phyloP scores from a whole-genome alignment of 2,329 filamentous ascomycete genomes.

The Fusarium staphyleae region DNA sequence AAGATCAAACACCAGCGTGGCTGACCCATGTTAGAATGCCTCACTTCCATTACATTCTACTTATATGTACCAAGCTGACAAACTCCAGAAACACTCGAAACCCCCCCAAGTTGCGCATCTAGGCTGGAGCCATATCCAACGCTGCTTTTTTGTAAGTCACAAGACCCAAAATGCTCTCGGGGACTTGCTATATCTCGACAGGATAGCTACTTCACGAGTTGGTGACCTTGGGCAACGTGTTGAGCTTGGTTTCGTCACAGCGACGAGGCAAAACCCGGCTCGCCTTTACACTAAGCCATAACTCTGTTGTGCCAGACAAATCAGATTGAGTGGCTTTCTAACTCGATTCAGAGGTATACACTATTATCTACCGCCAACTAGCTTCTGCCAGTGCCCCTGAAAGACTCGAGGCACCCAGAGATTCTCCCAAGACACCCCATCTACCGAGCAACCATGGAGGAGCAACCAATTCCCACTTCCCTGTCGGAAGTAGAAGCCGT shows the following conservation, averaged over 20 bases:
- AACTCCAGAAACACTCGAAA: neutral
- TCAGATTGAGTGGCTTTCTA: neutral
- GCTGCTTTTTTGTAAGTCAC: neutral
- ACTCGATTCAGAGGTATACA: neutral
- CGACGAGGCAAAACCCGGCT: neutral
- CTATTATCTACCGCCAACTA: neutral
- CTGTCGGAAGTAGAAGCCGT: slow-evolving; percentile 34
- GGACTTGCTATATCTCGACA: neutral
- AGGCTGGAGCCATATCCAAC: neutral
- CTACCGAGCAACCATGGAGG: slow-evolving; percentile 19
- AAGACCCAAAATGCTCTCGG: neutral
- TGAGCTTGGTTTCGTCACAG: neutral
- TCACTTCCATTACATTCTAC: neutral
- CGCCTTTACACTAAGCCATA: too few relatives aligned
- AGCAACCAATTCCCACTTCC: slow-evolving; percentile 24
- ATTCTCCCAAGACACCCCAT: neutral
- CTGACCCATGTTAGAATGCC: neutral
- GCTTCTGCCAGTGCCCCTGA: neutral
- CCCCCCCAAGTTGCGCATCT: neutral
- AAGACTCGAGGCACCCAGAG: neutral
- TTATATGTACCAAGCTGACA: neutral
- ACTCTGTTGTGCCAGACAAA: neutral
- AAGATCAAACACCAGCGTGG: too few relatives aligned
- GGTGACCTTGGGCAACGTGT: neutral
- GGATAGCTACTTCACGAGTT: neutral